Evolutionary conservation across 2,329 filamentous ascomycete genomes (phyloP), one percentile per base, ranked within the genome.

Genomic region (Xylaria sp.): DNA sequence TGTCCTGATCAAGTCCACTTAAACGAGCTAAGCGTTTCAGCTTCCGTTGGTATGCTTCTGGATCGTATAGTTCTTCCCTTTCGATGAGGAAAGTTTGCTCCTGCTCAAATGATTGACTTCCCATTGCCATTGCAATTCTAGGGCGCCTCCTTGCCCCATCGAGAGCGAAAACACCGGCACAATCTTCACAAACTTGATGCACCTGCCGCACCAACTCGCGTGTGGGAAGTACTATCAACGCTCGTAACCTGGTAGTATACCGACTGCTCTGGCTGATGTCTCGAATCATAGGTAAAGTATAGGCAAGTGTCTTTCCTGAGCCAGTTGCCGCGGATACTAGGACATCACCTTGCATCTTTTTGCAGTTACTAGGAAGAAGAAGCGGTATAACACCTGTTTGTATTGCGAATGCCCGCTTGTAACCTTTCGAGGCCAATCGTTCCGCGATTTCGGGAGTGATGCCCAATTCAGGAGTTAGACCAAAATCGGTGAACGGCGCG

Each of bases 231-330:
- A 99, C 91, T 55, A 99, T 89, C 0, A 99, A 80, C 0, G 91
- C 94, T 47, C 92, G 88, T 9, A 99, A 82, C 64, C 88, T 87
- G 0, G 91, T 92, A 32, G 72, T 12, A 89, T 85, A 25, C 82
- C 82, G 73, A 53, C 73, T 77, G 16, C 87, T 86, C 37, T 87
- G 84, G 72, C 91, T 90, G 58, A 99, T 83, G 60, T 91, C 90
- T 54, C 93, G 89, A 3, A 97, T 87, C 67, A 99, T 89, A 0
- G 96, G 96, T 2, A 99, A 83, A 0, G 95, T 88, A 76, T 99
- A 99, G 0, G 95, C 92, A 18, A 99, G 81, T 0, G 96, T 99
- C 79, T 99, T 99, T 65, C 96, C 96, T 0, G 96, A 98, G 9
- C 96, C 96, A 0, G 96, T 99, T 1, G 95, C 92, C 0, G 97